phyloP scores from a whole-genome alignment of 1,284 basidiomycete species.

The Ustilago curta region DNA sequence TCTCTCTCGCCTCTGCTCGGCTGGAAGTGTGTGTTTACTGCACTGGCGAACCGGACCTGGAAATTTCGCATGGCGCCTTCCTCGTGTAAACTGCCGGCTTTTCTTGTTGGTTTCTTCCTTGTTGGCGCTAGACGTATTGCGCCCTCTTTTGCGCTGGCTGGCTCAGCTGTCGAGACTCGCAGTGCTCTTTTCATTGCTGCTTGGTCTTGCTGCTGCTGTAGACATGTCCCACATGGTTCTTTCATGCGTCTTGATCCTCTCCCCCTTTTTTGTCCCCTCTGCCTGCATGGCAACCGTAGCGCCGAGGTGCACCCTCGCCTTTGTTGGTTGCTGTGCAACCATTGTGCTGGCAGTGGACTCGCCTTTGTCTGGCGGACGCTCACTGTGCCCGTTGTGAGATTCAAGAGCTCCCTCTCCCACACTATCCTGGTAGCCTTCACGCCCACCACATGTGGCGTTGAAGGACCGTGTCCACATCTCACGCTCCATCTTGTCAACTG shows the following conservation, averaged over 20 bases:
- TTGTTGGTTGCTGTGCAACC: background rate
- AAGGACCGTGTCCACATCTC: too few relatives aligned
- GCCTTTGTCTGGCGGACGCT: too few relatives aligned
- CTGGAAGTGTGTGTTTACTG: too few relatives aligned
- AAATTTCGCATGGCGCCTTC: too few relatives aligned
- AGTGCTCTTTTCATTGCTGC: background rate
- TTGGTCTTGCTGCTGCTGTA: background rate
- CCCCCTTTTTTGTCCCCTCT: background rate
- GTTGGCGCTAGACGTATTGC: slow-evolving; percentile 2
- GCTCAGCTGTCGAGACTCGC: slow-evolving; percentile 2
- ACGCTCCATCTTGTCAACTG: too few relatives aligned
- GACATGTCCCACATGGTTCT: background rate
- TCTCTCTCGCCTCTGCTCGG: too few relatives aligned
- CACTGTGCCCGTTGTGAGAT: too few relatives aligned
- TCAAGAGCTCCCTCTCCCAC: too few relatives aligned
- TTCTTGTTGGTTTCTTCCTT: background rate
- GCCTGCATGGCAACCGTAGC: background rate
- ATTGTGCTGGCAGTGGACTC: too few relatives aligned
- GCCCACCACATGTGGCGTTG: too few relatives aligned
- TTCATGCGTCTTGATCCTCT: background rate
- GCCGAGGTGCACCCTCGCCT: background rate
- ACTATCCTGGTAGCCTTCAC: too few relatives aligned
- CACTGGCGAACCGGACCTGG: background rate
- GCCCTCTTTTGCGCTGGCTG: background rate
- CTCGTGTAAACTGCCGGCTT: background rate